These are phyloP conservation scores for Sophora flavescens DNA, from an alignment of 306 rosid species.

Conservation along the genomic window DNA sequence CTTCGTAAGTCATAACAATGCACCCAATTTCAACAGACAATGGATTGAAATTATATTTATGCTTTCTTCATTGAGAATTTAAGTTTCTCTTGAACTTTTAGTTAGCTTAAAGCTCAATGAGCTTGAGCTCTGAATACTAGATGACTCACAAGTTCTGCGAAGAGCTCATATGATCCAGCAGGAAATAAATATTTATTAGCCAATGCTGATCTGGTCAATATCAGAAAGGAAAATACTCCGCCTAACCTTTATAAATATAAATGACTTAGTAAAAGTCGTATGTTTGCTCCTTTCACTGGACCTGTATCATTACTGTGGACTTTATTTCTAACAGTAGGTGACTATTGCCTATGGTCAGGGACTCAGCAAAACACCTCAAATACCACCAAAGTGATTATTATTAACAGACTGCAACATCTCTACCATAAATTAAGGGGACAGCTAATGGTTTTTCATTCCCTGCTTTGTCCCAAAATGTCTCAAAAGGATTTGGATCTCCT, in stretches of 20 bases:
- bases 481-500: too few relatives aligned
- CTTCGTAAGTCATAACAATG: neutral
- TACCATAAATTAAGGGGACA: too few relatives aligned
- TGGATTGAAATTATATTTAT: neutral
- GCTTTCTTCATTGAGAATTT: neutral
- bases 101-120: neutral
- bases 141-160: neutral
- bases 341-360: neutral
- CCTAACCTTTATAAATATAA: neutral
- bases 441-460: too few relatives aligned
- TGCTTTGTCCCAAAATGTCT: too few relatives aligned
- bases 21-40: neutral
- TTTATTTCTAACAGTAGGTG: neutral
- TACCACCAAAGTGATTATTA: neutral
- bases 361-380: neutral
- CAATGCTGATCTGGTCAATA: neutral
- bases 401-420: neutral
- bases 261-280: neutral
- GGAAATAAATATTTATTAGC: neutral
- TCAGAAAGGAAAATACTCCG: neutral
- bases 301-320: neutral
- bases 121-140: neutral
- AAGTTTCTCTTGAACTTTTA: neutral
- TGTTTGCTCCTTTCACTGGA: neutral
- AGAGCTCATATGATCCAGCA: neutral